A percentile compares a stretch with the other conserved stretches of the same genome.
Conservation (phyloP, 73 alveolate species). For the Stentor roeselii region DNA sequence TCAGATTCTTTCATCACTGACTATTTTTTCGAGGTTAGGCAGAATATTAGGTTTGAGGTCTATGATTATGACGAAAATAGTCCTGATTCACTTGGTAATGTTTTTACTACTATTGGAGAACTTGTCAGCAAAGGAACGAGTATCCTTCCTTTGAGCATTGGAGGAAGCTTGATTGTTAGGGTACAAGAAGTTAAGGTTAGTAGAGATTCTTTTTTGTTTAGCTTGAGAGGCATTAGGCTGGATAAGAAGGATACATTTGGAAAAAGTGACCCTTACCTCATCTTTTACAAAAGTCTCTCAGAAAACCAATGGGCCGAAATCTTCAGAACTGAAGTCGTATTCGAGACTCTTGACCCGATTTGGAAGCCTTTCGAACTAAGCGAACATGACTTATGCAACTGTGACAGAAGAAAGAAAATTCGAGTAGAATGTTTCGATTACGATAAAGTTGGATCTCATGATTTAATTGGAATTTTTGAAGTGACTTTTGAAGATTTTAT, state of each 20-base stretch:
- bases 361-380: conserved; percentile 61
- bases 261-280: conserved; percentile 44
- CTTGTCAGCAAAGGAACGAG: neutral
- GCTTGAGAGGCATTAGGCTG: neutral
- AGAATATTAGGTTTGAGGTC: conserved; percentile 58
- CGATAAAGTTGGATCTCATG: conserved; percentile 49
- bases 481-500: conserved; percentile 41
- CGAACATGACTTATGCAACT: conserved; percentile 44
- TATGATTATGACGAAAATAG: conserved; percentile 60
- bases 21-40: conserved; percentile 75
- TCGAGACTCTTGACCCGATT: conserved; percentile 44
- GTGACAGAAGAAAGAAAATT: conserved; percentile 40
- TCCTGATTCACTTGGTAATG: neutral
- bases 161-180: neutral
- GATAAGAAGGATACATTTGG: conserved; percentile 40
- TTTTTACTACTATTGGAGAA: neutral
- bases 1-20: conserved; percentile 20
- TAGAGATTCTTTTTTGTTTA: neutral
- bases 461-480: conserved; percentile 53
- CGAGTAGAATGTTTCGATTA: conserved; percentile 60
- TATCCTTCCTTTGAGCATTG: neutral
- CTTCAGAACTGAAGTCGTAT: conserved; percentile 38
- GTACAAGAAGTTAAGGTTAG: neutral
- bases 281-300: conserved; percentile 27
- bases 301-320: conserved; percentile 28